Evolutionary conservation across 345 rosid species (phyloP), one percentile per base, ranked within the genome.

Genomic region (Lumnitzera littorea): DNA sequence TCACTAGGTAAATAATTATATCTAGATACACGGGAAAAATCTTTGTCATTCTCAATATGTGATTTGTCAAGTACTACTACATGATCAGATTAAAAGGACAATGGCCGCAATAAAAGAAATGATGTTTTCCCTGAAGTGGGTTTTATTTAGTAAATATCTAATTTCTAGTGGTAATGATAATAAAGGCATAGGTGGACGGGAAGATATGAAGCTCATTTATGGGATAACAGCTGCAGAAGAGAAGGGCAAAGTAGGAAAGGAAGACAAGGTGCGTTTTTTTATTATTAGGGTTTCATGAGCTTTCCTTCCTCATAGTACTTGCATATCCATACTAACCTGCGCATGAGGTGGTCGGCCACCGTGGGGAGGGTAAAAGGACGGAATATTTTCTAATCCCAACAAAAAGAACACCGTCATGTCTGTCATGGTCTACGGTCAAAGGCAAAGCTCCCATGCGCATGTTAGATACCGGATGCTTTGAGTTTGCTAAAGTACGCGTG

Each of bases 241-340:
- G 83, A 79, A 76, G 83, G 83, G n/a, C 83, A 79, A 68, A 75
- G 78, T 50, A 72, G 83, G 67, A 79, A 79, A 60, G 83, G 83
- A 65, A 60, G 83, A 54, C 83, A 79, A 67, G 83, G 83, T 75
- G 59, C 14, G 15, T 6, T 24, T 41, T 20, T 57, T 14, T 16
- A 15, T 24, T 15, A 43, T 14, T 49, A 43, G 62, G 52, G 46
- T 57, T 48, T 57, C 16, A 12, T 16, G 50, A 49, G 48, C 6
- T 41, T 57, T 48, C 29, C 54, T 13, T 7, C 29, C 7, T 9
- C 9, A 4, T 36, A 36, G 43, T 36, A 36, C 43, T 36, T 7
- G 10, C 43, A 1, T 36, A 36, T 1, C 43, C 3, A 36, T 7
- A 9, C 43, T 36, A 36, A 36, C 43, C 2, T 36, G 43, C 43